Evolutionary conservation across 352 stramenopile species (phyloP).

Genomic region (Pythium grandisporangium): DNA sequence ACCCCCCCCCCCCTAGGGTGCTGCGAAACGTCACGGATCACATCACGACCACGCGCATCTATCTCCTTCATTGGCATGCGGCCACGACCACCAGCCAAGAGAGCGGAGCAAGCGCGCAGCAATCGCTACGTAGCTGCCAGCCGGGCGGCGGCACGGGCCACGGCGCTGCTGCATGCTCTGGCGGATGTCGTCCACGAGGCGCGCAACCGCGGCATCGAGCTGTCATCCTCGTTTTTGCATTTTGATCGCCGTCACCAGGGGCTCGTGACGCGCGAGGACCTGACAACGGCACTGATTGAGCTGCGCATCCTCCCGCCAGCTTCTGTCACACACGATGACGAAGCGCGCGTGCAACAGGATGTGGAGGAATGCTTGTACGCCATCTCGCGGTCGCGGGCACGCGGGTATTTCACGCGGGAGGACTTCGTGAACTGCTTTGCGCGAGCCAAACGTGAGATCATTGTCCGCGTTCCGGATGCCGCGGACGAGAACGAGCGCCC

Average conservation of each 20-base stretch:
- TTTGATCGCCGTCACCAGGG: constrained; percentile 38
- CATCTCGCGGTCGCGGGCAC: constrained; percentile 26
- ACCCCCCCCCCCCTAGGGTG: too few relatives aligned
- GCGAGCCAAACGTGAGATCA: neutral
- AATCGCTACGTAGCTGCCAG: too few relatives aligned
- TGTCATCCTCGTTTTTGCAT: constrained; percentile 43
- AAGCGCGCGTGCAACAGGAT: too few relatives aligned
- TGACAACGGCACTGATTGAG: constrained; percentile 41
- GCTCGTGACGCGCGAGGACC: constrained; percentile 34
- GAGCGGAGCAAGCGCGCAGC: too few relatives aligned
- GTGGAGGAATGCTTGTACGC: constrained; percentile 28
- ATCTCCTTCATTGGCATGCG: too few relatives aligned
- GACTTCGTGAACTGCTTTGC: constrained; percentile 46
- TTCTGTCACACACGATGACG: constrained; percentile 22
- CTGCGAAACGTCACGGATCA: too few relatives aligned
- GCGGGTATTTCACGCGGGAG: constrained; percentile 36
- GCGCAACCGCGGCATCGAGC: constrained; percentile 28
- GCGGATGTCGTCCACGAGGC: constrained; percentile 37
- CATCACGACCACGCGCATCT: too few relatives aligned
- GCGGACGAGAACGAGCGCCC: neutral
- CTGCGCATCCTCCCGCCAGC: constrained; percentile 13
- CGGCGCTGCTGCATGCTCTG: constrained; percentile 21
- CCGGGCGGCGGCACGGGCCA: too few relatives aligned
- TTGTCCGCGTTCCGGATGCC: neutral
- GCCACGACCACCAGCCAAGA: too few relatives aligned